phyloP scores from a whole-genome alignment of 352 stramenopile genomes.

The Thalassiosira livingstoniorum region DNA sequence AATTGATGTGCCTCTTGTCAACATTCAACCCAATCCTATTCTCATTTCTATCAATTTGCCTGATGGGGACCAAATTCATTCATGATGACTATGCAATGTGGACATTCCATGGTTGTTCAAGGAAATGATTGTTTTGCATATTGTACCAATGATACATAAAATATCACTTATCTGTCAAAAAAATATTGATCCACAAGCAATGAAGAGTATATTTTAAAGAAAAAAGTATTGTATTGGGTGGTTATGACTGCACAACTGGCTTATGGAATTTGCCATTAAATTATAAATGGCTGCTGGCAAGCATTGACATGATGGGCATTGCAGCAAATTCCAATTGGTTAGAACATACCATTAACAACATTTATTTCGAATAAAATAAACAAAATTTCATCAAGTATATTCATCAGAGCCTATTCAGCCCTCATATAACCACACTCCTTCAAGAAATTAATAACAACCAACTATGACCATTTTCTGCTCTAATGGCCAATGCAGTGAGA shows the following conservation, averaged over 20 bases:
- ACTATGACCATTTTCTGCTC: not conserved
- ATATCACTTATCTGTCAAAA: slow-evolving; percentile 23
- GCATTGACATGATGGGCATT: no score
- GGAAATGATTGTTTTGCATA: slow-evolving; percentile 32
- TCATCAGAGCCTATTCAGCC: slow-evolving; percentile 25
- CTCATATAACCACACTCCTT: not conserved
- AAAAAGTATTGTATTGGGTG: slow-evolving; percentile 1
- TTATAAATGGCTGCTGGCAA: not conserved
- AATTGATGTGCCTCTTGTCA: slow-evolving; percentile 9
- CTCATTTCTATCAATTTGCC: slow-evolving; percentile 24
- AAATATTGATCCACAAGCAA: slow-evolving; percentile 23
- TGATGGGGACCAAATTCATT: slow-evolving; percentile 17
- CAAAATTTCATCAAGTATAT: slow-evolving; percentile 25
- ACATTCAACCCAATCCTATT: slow-evolving; percentile 3
- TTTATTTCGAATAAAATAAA: slow-evolving; percentile 5
- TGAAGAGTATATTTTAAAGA: slow-evolving; percentile 31
- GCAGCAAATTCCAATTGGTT: no score
- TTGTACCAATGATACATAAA: slow-evolving; percentile 30
- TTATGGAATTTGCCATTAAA: slow-evolving; percentile 14
- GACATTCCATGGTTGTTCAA: slow-evolving; percentile 35
- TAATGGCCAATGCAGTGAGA: no score
- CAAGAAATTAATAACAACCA: slow-evolving; percentile 29
- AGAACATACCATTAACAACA: not conserved
- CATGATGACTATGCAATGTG: slow-evolving; percentile 35
- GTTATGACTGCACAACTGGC: slow-evolving; percentile 2